Evolutionary conservation across 2,329 filamentous ascomycete genomes (phyloP), one percentile per base, ranked within the genome.

Genomic region (Lithohypha guttulata): DNA sequence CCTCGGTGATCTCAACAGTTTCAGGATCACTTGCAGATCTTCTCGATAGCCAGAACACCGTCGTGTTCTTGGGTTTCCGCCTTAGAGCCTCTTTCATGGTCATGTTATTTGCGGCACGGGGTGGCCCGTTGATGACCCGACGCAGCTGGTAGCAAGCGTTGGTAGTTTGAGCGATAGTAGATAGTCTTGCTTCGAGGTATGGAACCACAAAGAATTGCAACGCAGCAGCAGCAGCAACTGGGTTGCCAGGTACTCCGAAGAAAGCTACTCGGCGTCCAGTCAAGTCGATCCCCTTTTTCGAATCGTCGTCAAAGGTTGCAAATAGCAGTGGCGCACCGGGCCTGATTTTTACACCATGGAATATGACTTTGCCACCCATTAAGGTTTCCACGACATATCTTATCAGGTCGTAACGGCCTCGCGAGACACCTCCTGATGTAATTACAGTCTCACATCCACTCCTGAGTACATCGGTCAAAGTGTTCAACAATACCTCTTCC

Each of bases 321-420:
- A 57, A 57, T 9, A 58, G 42, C 1, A 49, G 50, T 1, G 55
- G 55, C 41, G 52, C 54, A 2, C 56, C 56, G 10, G 56, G 55
- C 8, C 49, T 42, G n/a, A 59, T 55, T 8, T 41, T 47, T 15
- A 55, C 43, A 14, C 48, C 50, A 30, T 56, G 56, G 25, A 57
- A 57, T 2, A 51, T 7, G 1, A 55, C 34, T 6, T 47, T 40
- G 2, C 47, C 53, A 20, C 42, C 42, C 18, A 58, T 38, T 15
- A 36, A 17, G 6, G 34, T 23, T 27, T 51, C 43, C 6, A 57
- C 17, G 6, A 48, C 49, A 0, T 20, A 13, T 2, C 49, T 42
- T 2, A 58, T 36, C 26, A 54, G 47, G 28, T 58, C 55, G 36
- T 43, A 56, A 34, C 42, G 48, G 1, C 56, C 56, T 18, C 43